Conservation (phyloP, 225 moss, liverwort and hornwort genomes). For the Sphagnum tenellum region DNA sequence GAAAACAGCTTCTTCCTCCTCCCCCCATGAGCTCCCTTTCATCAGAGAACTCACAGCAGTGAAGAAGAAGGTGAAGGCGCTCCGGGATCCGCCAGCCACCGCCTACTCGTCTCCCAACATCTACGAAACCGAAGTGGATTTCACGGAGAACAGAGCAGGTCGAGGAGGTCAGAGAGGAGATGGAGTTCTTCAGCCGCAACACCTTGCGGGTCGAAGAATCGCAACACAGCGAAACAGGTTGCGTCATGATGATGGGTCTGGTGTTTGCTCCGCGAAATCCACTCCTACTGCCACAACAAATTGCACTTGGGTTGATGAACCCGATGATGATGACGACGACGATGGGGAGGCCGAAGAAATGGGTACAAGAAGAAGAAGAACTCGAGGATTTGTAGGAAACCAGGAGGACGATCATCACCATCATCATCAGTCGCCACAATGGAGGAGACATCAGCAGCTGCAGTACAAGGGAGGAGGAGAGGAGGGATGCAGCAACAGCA, state of each 20-base stretch:
- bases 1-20: neutral
- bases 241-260: neutral
- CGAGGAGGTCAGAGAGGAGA: constrained; percentile 1
- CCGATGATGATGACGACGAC: too few species aligned
- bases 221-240: constrained; percentile 7
- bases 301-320: too few species aligned
- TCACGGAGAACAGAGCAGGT: constrained; percentile 6
- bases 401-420: too few species aligned
- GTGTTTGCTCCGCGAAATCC: too few species aligned
- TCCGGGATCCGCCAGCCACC: constrained; percentile 45
- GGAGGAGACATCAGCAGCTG: too few species aligned
- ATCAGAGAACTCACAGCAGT: constrained; percentile 49
- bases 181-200: neutral
- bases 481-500: too few species aligned
- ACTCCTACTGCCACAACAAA: too few species aligned
- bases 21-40: constrained; percentile 36
- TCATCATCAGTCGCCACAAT: too few species aligned
- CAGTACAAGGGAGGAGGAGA: too few species aligned
- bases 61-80: constrained; percentile 31
- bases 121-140: constrained; percentile 14
- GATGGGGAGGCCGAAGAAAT: too few species aligned
- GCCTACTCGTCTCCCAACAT: constrained; percentile 18
- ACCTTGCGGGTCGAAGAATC: neutral
- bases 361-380: too few species aligned
- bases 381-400: too few species aligned